Percentiles rank a stretch among this genome's conserved stretches.
Conservation (phyloP, 2,329 filamentous ascomycete genomes). For the Aotearoamyces nothofagi region DNA sequence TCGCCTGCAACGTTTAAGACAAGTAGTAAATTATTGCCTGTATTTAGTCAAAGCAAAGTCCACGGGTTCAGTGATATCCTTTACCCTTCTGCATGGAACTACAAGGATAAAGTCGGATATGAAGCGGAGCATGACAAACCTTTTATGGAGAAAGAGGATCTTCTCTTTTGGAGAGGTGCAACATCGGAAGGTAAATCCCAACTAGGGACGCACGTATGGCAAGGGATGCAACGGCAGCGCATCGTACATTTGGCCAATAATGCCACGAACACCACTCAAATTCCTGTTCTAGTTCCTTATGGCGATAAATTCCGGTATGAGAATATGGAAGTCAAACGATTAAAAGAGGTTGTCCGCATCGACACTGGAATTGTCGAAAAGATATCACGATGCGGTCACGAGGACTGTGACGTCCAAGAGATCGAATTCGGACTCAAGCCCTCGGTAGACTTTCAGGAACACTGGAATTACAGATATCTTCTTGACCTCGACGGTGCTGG, state of each 20-base stretch:
- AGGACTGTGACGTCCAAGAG: slow-evolving; percentile 19
- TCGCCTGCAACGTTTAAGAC: slow-evolving; percentile 28
- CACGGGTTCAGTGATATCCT: slow-evolving; percentile 37
- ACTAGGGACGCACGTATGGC: slow-evolving; percentile 38
- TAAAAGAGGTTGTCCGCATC: too few species aligned
- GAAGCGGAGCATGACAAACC: slow-evolving; percentile 23
- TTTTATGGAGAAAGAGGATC: slow-evolving; percentile 27
- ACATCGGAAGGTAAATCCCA: slow-evolving; percentile 31
- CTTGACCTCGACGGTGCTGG: slow-evolving; percentile 39
- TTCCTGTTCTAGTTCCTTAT: slow-evolving; percentile 11
- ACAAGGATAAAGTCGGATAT: too few species aligned
- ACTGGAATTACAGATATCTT: slow-evolving; percentile 34
- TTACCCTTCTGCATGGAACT: slow-evolving; percentile 26
- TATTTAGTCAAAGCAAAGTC: slow-evolving; percentile 40
- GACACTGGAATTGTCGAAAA: too few species aligned
- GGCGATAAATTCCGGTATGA: too few species aligned
- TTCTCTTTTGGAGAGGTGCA: slow-evolving; percentile 37
- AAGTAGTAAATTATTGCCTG: slow-evolving; percentile 31
- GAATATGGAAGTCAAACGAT: too few species aligned
- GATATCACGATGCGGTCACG: slow-evolving; percentile 19
- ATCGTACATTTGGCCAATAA: slow-evolving; percentile 37
- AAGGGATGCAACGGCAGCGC: slow-evolving; percentile 41
- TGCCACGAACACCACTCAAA: slow-evolving; percentile 23
- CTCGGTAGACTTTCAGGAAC: slow-evolving; percentile 20
- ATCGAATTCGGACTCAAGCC: slow-evolving; percentile 14